A percentile compares a stretch with the other conserved stretches of the same genome.
Conservation (phyloP, 1,284 basidiomycete species). For the Cutaneotrichosporon sp. region DNA sequence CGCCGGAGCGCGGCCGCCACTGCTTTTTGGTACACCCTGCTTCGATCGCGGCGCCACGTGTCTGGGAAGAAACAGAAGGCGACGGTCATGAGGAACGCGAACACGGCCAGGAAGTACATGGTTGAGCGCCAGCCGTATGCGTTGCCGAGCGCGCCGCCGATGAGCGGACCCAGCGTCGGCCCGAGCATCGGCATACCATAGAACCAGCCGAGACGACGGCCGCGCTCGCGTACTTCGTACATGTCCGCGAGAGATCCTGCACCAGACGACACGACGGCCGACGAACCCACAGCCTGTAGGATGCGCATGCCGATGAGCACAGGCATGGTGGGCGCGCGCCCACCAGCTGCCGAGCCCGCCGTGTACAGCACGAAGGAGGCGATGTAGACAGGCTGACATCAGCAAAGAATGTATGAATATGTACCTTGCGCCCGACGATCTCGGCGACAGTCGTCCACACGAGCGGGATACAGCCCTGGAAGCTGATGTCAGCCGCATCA, state of each 20-base stretch:
- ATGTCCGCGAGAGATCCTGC: constrained; percentile 76
- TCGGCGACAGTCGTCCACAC: constrained; percentile 59
- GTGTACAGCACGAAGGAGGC: constrained; percentile 62
- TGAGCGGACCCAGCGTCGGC: constrained; percentile 67
- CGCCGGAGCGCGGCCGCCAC: constrained; percentile 46
- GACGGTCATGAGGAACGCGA: constrained; percentile 60
- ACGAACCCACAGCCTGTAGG: constrained; percentile 59
- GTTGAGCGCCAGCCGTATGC: constrained; percentile 71
- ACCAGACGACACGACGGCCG: constrained; percentile 73
- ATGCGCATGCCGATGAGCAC: constrained; percentile 63
- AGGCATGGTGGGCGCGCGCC: constrained; percentile 61
- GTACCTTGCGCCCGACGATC: constrained; percentile 73
- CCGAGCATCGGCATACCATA: constrained; percentile 56
- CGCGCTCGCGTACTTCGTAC: constrained; percentile 73
- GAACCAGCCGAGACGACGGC: constrained; percentile 59
- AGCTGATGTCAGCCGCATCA: constrained; percentile 24
- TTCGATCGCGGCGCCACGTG: constrained; percentile 77
- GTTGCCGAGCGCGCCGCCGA: constrained; percentile 63
- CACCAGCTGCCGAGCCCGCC: constrained; percentile 65
- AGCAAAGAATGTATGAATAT: constrained; percentile 24
- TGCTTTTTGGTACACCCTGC: constrained; percentile 69
- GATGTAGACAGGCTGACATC: constrained; percentile 63
- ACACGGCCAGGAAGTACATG: constrained; percentile 75
- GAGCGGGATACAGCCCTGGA: constrained; percentile 48
- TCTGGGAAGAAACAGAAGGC: constrained; percentile 71